Percentiles rank a stretch among this genome's conserved stretches.
These are phyloP conservation scores for Monotropa hypopitys DNA, from an alignment of 179 eudicot species.

Conservation along the genomic window DNA sequence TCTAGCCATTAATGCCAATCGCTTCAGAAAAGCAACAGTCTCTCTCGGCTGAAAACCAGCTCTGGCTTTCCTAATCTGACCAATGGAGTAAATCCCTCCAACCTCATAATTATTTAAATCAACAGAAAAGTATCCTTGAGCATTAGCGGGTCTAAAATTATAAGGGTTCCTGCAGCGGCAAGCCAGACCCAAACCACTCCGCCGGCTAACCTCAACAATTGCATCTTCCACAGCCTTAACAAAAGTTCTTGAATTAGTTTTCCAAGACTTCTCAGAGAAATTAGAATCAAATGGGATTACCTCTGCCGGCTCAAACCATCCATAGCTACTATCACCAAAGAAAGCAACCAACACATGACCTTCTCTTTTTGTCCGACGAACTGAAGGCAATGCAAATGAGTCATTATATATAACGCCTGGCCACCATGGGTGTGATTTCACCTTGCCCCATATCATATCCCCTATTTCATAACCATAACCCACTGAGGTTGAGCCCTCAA, in stretches of 20 bases:
- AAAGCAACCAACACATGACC: conserved; percentile 83
- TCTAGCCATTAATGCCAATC: conserved; percentile 51
- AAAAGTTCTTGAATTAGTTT: conserved; percentile 45
- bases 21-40: conserved; percentile 43
- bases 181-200: conserved; percentile 62
- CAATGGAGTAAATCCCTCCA: conserved; percentile 38
- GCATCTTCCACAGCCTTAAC: conserved; percentile 85
- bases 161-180: conserved; percentile 60
- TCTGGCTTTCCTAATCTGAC: conserved; percentile 54
- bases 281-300: conserved; percentile 62
- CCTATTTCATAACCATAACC: conserved; percentile 56
- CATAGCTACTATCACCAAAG: conserved; percentile 92
- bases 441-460: conserved; percentile 99
- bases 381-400: conserved; percentile 51
- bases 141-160: conserved; percentile 48
- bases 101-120: conserved; percentile 66
- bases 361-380: conserved; percentile 51
- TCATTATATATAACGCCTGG: conserved; percentile 73
- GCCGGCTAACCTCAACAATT: conserved; percentile 59
- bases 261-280: conserved; percentile 60
- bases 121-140: conserved; percentile 54
- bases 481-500: conserved; percentile 13
- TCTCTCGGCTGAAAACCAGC: conserved; percentile 47
- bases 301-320: conserved; percentile 82
- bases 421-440: conserved; percentile 99